Percentiles rank a stretch among this genome's conserved stretches.
Evolutionary conservation across 257 asterid species (phyloP).

Genomic region (Solanum acaule): DNA sequence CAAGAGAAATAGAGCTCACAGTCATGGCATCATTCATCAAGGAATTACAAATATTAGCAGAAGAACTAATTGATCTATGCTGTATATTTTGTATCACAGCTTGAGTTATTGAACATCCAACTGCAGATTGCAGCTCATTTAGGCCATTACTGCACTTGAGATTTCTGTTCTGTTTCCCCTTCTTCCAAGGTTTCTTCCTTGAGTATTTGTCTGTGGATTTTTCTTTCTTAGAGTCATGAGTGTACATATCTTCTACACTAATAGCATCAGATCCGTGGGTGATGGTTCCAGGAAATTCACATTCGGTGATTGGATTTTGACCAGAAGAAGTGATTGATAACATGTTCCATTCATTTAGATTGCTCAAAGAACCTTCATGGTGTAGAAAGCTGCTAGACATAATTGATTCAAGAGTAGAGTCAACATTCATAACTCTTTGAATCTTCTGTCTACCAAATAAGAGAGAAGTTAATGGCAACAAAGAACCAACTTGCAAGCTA

Average conservation of each 20-base stretch:
- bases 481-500: constrained; percentile 3
- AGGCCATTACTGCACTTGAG: background rate
- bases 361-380: constrained; percentile 1
- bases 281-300: constrained; percentile 2
- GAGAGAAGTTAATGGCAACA: constrained; percentile 2
- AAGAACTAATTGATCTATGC: background rate
- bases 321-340: background rate
- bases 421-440: background rate
- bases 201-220: background rate
- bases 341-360: background rate
- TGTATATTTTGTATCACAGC: background rate
- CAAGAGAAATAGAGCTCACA: background rate
- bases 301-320: background rate
- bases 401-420: background rate
- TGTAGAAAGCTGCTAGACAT: background rate
- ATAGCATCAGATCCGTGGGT: background rate
- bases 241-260: background rate
- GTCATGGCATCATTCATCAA: background rate
- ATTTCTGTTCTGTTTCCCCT: constrained; percentile 2
- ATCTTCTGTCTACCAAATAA: background rate
- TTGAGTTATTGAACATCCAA: constrained; percentile 1
- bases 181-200: constrained; percentile 11
- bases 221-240: background rate
- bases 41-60: background rate
- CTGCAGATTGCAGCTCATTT: background rate